Base-by-base conservation (phyloP, 2,329 filamentous ascomycete genomes). In the Exophiala dermatitidis region DNA sequence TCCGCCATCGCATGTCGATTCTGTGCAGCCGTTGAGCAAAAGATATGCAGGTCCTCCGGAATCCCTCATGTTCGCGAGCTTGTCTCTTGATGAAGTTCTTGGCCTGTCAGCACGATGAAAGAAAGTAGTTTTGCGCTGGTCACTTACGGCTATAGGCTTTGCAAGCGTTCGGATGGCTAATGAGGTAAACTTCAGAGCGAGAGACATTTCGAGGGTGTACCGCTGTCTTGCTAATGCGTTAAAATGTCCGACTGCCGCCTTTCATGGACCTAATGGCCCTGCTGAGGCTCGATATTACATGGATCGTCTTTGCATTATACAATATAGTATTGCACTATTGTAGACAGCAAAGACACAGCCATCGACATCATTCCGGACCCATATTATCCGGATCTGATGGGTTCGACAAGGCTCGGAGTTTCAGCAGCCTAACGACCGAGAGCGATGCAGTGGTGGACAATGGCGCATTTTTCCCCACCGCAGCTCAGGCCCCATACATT, bases 81-180 rank as follows among this genome's bases (percentile, higher is more conserved):
- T 84, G 82, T 50, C 74, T 74, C 68, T 85, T 86, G 67, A 86
- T 84, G 66, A 76, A 75, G 63, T 82, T 85, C 83, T 85, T 65
- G 19, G 57, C 10, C 30, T 10, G 46, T 57, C 29, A 47, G 52
- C 40, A 48, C 7, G n/a, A 19, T 19, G 19, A 19, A 19, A 19
- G 19, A 19, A 19, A 19, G 19, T 19, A 19, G 19, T 19, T 19
- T 19, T 19, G 19, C 19, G 19, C 2, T 19, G 19, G 10, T 1
- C 45, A 69, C 76, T 63, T 74, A 85, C 83, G 59, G 81, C 82
- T 64, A 86, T 81, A 1, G 83, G 83, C 65, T 86, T 86, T 9
- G 83, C 83, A 30, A 84, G 71, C 1, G 83, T 85, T 54, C 82
- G 76, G 54, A 86, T 80, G 38, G 75, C 77, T 45, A 86, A 72